Conservation (phyloP, 148 eudicot genomes). For the Rheum nobile region DNA sequence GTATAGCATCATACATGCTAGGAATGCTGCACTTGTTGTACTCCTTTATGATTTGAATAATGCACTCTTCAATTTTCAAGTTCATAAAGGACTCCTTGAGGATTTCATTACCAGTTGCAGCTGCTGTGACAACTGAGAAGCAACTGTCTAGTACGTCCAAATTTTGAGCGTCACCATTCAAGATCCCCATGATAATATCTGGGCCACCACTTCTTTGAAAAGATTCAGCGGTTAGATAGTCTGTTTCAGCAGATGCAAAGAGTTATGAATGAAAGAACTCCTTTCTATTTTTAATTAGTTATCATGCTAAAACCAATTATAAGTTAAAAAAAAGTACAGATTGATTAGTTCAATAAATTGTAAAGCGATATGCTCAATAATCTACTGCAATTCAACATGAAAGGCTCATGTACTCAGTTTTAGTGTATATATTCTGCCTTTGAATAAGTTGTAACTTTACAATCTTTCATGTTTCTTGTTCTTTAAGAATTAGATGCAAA, state of each 20-base stretch:
- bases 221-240: constrained; percentile 52
- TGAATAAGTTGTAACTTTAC: neutral
- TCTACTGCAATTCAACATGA: neutral
- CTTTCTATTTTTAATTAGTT: neutral
- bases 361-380: neutral
- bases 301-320: neutral
- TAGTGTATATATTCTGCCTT: neutral
- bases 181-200: constrained; percentile 36
- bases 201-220: constrained; percentile 71
- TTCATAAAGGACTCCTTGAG: constrained; percentile 81
- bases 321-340: neutral
- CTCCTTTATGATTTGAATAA: constrained; percentile 33
- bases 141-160: constrained; percentile 40
- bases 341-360: neutral
- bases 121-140: constrained; percentile 73
- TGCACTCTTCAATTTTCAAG: constrained; percentile 61
- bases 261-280: neutral
- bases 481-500: neutral
- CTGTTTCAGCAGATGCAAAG: constrained; percentile 24
- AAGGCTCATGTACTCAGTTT: neutral
- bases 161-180: constrained; percentile 27
- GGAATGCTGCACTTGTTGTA: constrained; percentile 32
- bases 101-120: constrained; percentile 81
- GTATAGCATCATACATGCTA: constrained; percentile 61
- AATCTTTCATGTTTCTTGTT: neutral